Evolutionary conservation across 257 asterid species (phyloP).

Genomic region (Gentiana straminea): DNA sequence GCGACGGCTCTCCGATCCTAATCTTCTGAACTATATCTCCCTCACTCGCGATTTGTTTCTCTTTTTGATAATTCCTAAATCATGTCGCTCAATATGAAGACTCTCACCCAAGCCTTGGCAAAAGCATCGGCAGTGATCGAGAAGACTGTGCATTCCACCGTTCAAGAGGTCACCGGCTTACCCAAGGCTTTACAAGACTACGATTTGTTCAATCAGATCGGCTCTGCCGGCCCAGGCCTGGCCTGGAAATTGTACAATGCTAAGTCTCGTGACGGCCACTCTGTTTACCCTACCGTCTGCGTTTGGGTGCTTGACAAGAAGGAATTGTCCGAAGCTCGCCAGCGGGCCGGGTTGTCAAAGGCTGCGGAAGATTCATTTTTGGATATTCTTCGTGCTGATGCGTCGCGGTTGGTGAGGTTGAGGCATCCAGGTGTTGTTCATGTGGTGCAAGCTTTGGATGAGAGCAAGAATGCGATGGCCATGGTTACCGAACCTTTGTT

Average conservation of each 20-base stretch:
- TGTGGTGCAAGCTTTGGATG: slow-evolving; percentile 89
- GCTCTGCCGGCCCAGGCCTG: slow-evolving; percentile 88
- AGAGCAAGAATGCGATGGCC: slow-evolving; percentile 88
- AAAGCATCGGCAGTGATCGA: slow-evolving; percentile 95
- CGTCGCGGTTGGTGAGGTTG: slow-evolving; percentile 79
- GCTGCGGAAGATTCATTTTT: slow-evolving; percentile 83
- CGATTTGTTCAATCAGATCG: slow-evolving; percentile 80
- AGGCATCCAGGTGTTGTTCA: slow-evolving; percentile 99
- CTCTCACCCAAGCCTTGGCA: too few relatives aligned
- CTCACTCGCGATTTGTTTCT: too few relatives aligned
- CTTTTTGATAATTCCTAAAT: too few relatives aligned
- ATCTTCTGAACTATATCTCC: too few relatives aligned
- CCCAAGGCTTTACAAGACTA: slow-evolving; percentile 87
- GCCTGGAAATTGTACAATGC: slow-evolving; percentile 89
- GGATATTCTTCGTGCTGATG: slow-evolving; percentile 84
- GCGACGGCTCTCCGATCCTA: too few relatives aligned
- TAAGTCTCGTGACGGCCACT: slow-evolving; percentile 65
- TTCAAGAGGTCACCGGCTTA: slow-evolving; percentile 89
- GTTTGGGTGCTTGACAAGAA: slow-evolving; percentile 91
- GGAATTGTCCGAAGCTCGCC: slow-evolving; percentile 70
- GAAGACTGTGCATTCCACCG: slow-evolving; percentile 94
- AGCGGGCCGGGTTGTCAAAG: slow-evolving; percentile 78
- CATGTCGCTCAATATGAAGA: too few relatives aligned
- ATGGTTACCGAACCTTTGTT: slow-evolving; percentile 97
- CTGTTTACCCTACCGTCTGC: slow-evolving; percentile 78